Evolutionary conservation across 257 asterid species (phyloP), one percentile per base, ranked within the genome.

Genomic region (Apocynum venetum): DNA sequence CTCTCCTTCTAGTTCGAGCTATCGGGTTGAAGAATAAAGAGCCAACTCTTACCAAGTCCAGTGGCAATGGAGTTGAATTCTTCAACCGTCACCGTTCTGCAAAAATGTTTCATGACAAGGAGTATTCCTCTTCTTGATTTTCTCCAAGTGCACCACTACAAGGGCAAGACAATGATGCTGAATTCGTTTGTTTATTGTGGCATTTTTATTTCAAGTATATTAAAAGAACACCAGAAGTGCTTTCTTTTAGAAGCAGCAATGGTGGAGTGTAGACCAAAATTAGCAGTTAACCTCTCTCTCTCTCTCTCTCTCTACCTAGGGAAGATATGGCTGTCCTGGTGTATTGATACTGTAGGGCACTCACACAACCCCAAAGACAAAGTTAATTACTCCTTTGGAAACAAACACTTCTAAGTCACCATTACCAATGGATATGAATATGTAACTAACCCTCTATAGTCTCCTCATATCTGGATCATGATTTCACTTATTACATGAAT

Each of bases 41-140:
- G 83, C 97, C 99, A 7, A 96, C 98, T 52, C 90, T 96, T 67
- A 92, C 99, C 10, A 96, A 93, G 73, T 96, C 97, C 72, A 96
- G 93, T 46, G 99, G 99, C 15, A 93, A 96, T 63, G 99, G 99
- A 79, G 99, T 96, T 44, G 97, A 96, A 84, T 96, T 96, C 86
- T 97, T 96, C 75, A 93, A 93, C 86, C 73, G 97, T 76, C 98
- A 96, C 81, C 97, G 93, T 81, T 96, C 98, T 6, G 98, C 99
- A 0, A 93, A 96, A 80, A 90, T 96, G 98, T 96, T 96, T 74
- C 97, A 96, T 64, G 97, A 93, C 89, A 89, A 82, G 87, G 97
- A 93, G 4, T 93, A 79, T 92, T 44, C 98, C 97, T 66, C 93
- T 96, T 61, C 98, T 96, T 6, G 97, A 93, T 47, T 96, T 96